phyloP scores from a whole-genome alignment of 1,139 yeast species.

The Debaryomyces nepalensis region DNA sequence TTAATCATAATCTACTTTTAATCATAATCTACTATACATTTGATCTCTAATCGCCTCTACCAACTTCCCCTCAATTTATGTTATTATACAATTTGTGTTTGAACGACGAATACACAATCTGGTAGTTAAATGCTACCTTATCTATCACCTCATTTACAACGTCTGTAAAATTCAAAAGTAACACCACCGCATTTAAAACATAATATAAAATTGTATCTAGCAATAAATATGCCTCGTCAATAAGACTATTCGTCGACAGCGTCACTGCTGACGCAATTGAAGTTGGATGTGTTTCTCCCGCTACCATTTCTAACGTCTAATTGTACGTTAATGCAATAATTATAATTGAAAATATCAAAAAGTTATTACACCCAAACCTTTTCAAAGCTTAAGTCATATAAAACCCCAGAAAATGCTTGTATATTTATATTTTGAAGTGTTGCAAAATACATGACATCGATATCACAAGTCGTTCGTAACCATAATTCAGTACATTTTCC shows the following conservation, averaged over 20 bases:
- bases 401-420: background rate
- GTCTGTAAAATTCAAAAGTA: slow-evolving; percentile 31
- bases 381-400: background rate
- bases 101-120: slow-evolving; percentile 30
- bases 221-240: slow-evolving; percentile 21
- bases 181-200: slow-evolving; percentile 31
- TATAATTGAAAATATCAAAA: background rate
- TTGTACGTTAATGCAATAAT: background rate
- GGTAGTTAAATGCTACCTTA: slow-evolving; percentile 26
- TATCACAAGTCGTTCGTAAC: slow-evolving; percentile 1
- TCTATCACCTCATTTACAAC: slow-evolving; percentile 27
- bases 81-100: slow-evolving; percentile 37
- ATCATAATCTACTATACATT: slow-evolving; percentile 2
- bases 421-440: slow-evolving; percentile 1
- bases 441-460: slow-evolving; percentile 10
- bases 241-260: background rate
- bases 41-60: background rate
- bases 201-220: slow-evolving; percentile 36
- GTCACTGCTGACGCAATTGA: slow-evolving; percentile 1
- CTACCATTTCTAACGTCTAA: background rate
- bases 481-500: no score
- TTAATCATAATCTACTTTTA: slow-evolving; percentile 1
- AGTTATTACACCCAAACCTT: background rate
- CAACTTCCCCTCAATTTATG: slow-evolving; percentile 25
- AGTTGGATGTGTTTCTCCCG: background rate